phyloP scores from a whole-genome alignment of 2,329 filamentous ascomycete species.

The Aspergillus sclerotialis region DNA sequence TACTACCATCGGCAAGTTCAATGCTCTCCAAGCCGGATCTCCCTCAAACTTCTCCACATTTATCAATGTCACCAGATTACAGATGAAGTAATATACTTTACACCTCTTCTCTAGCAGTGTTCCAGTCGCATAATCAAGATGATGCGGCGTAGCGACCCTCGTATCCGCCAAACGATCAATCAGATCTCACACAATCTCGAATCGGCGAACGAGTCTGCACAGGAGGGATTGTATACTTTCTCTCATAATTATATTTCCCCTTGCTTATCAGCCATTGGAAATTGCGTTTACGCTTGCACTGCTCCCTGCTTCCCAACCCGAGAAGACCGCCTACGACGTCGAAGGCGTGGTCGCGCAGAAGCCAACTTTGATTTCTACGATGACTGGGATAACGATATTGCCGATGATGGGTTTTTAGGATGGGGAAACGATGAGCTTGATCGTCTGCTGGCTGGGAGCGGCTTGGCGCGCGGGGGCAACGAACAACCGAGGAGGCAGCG shows the following conservation, averaged over 20 bases:
- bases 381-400: slow-evolving; percentile 73
- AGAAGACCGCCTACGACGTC: slow-evolving; percentile 66
- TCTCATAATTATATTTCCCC: slow-evolving; percentile 78
- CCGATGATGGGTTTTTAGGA: slow-evolving; percentile 55
- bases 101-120: slow-evolving; percentile 7
- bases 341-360: slow-evolving; percentile 64
- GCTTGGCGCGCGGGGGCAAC: slow-evolving; percentile 29
- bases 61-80: not conserved
- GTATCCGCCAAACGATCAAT: slow-evolving; percentile 88
- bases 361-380: slow-evolving; percentile 96
- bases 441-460: slow-evolving; percentile 66
- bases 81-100: not conserved
- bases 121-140: slow-evolving; percentile 29
- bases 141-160: slow-evolving; percentile 66
- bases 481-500: slow-evolving; percentile 66
- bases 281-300: slow-evolving; percentile 62
- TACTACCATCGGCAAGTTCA: too few relatives aligned
- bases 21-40: too few relatives aligned
- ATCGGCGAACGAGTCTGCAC: slow-evolving; percentile 83
- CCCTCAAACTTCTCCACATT: too few relatives aligned
- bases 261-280: slow-evolving; percentile 62
- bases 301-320: slow-evolving; percentile 61
- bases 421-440: slow-evolving; percentile 87
- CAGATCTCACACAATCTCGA: slow-evolving; percentile 88
- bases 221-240: slow-evolving; percentile 82